Percentiles rank a stretch among this genome's conserved stretches.
phyloP scores from a whole-genome alignment of 2,329 filamentous ascomycete genomes.

The Paecilomyces dactylethromorphus region DNA sequence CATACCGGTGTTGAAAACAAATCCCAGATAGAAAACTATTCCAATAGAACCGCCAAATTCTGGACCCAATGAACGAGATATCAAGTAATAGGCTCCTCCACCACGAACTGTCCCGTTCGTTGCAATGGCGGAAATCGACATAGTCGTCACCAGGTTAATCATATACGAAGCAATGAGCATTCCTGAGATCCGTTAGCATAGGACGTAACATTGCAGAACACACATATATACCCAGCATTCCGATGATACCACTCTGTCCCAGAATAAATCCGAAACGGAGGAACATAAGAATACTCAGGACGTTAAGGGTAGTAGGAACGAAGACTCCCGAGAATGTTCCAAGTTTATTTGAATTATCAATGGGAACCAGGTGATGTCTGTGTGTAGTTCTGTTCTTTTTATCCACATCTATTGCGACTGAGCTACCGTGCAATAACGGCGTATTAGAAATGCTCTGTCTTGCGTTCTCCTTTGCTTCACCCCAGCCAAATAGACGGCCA shows the following conservation, averaged over 20 bases:
- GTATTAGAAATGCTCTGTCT: background rate
- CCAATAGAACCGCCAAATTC: conserved; percentile 88
- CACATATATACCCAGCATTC: conserved; percentile 63
- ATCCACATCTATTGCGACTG: conserved; percentile 14
- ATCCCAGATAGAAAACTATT: conserved; percentile 84
- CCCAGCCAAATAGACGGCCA: background rate
- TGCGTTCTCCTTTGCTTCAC: background rate
- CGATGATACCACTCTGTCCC: conserved; percentile 70
- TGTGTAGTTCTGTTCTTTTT: conserved; percentile 25
- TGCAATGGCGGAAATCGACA: conserved; percentile 82
- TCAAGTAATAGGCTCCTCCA: conserved; percentile 82
- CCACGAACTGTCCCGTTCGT: conserved; percentile 85
- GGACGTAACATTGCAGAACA: background rate
- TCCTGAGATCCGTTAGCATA: conserved; percentile 39
- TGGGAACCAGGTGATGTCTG: conserved; percentile 15
- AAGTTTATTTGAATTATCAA: conserved; percentile 52
- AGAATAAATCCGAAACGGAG: conserved; percentile 79
- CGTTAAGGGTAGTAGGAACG: conserved; percentile 82
- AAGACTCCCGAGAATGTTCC: conserved; percentile 75
- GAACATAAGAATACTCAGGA: conserved; percentile 88
- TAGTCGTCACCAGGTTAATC: conserved; percentile 75
- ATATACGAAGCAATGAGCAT: conserved; percentile 70
- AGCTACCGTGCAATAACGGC: conserved; percentile 6
- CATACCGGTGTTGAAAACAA: conserved; percentile 77
- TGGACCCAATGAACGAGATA: conserved; percentile 76